Conservation (phyloP, 768 basidiomycete genomes). For the Naganishia randhawae region DNA sequence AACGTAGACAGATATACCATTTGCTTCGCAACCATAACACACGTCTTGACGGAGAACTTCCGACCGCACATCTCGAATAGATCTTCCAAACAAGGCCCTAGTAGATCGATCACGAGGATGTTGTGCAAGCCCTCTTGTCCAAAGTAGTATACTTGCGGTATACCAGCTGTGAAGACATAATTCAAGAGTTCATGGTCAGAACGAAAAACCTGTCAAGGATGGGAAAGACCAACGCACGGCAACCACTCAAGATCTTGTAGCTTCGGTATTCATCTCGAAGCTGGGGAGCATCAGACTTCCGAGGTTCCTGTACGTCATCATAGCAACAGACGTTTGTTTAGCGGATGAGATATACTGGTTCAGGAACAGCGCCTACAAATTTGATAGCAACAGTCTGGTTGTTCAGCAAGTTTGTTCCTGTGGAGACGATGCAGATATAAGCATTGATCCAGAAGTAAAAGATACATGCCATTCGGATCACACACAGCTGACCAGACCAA, state of each 20-base stretch:
- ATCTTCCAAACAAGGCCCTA: conserved; percentile 94
- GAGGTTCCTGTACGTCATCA: conserved; percentile 52
- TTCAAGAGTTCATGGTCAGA: conserved; percentile 32
- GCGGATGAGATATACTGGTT: not conserved
- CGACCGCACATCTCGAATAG: conserved; percentile 98
- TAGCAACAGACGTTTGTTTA: not conserved
- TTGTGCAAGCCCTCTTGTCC: conserved; percentile 99
- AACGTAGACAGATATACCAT: conserved; percentile 64
- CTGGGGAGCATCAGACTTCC: conserved; percentile 97
- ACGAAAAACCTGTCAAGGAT: conserved; percentile 5
- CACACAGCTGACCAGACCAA: not conserved
- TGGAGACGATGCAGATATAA: not conserved
- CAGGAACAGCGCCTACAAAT: conserved; percentile 69
- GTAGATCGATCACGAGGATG: conserved; percentile 94
- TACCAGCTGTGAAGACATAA: conserved; percentile 64
- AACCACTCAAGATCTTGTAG: conserved; percentile 88
- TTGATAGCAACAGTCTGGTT: conserved; percentile 99
- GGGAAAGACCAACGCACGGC: conserved; percentile 68
- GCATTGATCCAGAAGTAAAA: not conserved
- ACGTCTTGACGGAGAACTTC: conserved; percentile 96
- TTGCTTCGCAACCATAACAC: conserved; percentile 97
- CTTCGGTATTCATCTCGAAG: conserved; percentile 97
- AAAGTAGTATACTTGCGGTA: conserved; percentile 99
- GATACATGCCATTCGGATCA: conserved; percentile 8
- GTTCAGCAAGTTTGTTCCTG: conserved; percentile 96